These are phyloP conservation scores for Nasturtium officinale DNA, from an alignment of 345 rosid genomes.

Conservation along the genomic window DNA sequence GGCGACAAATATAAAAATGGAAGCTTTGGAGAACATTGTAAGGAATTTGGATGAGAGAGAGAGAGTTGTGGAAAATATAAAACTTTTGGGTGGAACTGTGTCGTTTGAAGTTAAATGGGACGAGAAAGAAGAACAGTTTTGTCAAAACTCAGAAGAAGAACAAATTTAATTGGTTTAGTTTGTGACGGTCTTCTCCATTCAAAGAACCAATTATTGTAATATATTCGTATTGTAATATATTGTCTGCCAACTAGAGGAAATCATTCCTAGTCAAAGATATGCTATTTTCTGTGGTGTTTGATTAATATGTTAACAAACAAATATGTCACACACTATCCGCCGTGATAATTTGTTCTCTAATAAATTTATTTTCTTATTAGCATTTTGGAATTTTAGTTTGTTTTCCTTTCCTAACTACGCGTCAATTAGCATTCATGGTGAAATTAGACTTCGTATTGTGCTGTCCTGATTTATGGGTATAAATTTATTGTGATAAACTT, in stretches of 20 bases:
- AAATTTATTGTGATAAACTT: neutral
- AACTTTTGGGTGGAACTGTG: neutral
- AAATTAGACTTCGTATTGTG: neutral
- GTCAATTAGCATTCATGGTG: conserved; percentile 9
- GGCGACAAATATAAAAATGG: no score
- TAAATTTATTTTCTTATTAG: neutral
- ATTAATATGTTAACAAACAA: neutral
- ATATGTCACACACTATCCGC: neutral
- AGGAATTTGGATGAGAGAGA: neutral
- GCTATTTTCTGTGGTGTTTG: no score
- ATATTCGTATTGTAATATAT: no score
- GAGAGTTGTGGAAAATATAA: neutral
- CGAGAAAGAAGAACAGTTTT: conserved; percentile 8
- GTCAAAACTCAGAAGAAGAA: conserved; percentile 4
- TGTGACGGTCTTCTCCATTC: neutral
- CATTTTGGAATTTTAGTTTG: neutral
- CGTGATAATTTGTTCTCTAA: neutral
- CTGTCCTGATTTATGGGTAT: neutral
- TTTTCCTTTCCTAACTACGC: neutral
- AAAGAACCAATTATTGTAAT: conserved; percentile 24
- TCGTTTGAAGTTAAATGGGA: neutral
- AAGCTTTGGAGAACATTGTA: no score
- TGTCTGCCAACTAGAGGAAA: neutral
- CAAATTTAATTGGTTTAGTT: neutral
- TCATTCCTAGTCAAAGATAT: no score